A percentile compares a stretch with the other conserved stretches of the same genome.
These are phyloP conservation scores for Clarireedia monteithiana DNA, from an alignment of 2,329 filamentous ascomycete genomes.

Conservation along the genomic window DNA sequence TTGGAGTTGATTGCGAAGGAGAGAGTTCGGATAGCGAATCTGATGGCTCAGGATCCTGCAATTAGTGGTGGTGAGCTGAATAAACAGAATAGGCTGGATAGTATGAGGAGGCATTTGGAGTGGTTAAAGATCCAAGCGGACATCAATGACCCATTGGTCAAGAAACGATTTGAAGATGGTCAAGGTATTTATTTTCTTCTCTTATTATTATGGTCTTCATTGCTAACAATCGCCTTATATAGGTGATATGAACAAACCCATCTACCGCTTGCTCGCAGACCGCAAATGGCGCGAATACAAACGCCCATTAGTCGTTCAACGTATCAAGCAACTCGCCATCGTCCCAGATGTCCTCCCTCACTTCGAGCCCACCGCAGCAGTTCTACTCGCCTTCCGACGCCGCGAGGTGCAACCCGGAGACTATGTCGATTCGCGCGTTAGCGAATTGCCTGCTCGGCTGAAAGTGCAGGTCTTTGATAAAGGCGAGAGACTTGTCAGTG, in stretches of 20 bases:
- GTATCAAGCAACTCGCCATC: slow-evolving; percentile 78
- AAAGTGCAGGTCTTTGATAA: slow-evolving; percentile 79
- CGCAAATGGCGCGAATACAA: slow-evolving; percentile 82
- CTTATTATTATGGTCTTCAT: neutral
- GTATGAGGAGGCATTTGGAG: slow-evolving; percentile 66
- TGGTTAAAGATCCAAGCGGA: slow-evolving; percentile 82
- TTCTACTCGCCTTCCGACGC: slow-evolving; percentile 72
- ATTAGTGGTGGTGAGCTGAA: slow-evolving; percentile 53
- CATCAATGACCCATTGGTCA: slow-evolving; percentile 89
- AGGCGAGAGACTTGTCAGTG: slow-evolving; percentile 72
- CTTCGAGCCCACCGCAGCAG: slow-evolving; percentile 70
- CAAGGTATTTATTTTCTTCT: slow-evolving; percentile 50
- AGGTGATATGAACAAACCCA: slow-evolving; percentile 95
- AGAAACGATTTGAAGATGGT: slow-evolving; percentile 90
- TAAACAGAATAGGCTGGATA: slow-evolving; percentile 59
- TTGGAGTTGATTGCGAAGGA: slow-evolving; percentile 62
- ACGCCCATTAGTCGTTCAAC: slow-evolving; percentile 71
- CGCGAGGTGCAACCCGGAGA: slow-evolving; percentile 67
- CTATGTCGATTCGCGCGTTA: slow-evolving; percentile 66
- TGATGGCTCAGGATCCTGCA: slow-evolving; percentile 51
- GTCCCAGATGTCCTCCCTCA: slow-evolving; percentile 81
- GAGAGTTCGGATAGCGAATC: slow-evolving; percentile 57
- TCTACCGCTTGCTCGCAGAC: slow-evolving; percentile 86
- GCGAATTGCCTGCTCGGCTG: slow-evolving; percentile 66
- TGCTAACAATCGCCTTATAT: slow-evolving; percentile 14